Conservation (phyloP, 257 asterid genomes). For the Capsicum rhomboideum region DNA sequence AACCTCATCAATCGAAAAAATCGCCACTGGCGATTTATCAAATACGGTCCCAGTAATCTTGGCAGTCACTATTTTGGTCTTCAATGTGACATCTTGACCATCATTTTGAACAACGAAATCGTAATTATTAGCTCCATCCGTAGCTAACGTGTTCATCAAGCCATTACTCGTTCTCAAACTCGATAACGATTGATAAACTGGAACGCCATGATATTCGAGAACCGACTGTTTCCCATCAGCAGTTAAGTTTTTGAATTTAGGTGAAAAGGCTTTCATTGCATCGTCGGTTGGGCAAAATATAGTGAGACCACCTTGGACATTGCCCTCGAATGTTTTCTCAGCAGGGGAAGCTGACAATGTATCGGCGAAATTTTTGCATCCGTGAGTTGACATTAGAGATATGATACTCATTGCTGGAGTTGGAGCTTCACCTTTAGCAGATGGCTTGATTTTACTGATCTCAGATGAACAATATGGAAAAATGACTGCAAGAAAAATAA, state of each 20-base stretch:
- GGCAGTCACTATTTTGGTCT: slow-evolving; percentile 39
- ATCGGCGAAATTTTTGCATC: slow-evolving; percentile 68
- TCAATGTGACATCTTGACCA: slow-evolving; percentile 41
- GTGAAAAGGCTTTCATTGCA: slow-evolving; percentile 45
- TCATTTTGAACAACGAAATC: slow-evolving; percentile 42
- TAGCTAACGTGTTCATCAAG: slow-evolving; percentile 36
- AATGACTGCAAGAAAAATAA: neutral
- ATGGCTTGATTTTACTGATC: neutral
- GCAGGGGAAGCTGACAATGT: slow-evolving; percentile 37
- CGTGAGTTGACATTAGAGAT: slow-evolving; percentile 57
- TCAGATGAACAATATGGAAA: neutral
- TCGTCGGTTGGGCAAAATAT: slow-evolving; percentile 72
- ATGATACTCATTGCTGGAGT: slow-evolving; percentile 66
- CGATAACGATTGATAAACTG: slow-evolving; percentile 29
- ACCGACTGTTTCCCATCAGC: slow-evolving; percentile 29
- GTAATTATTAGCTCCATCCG: slow-evolving; percentile 39
- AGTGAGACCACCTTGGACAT: slow-evolving; percentile 54
- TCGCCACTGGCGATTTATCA: slow-evolving; percentile 41
- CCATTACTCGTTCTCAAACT: slow-evolving; percentile 52
- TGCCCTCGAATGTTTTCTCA: slow-evolving; percentile 32
- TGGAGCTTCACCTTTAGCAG: neutral
- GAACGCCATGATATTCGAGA: slow-evolving; percentile 45
- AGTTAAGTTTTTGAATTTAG: slow-evolving; percentile 43
- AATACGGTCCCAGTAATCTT: slow-evolving; percentile 29
- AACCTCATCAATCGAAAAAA: slow-evolving; percentile 37